phyloP scores from a whole-genome alignment of 2,329 filamentous ascomycete genomes.

The Xylariaceae sp. region DNA sequence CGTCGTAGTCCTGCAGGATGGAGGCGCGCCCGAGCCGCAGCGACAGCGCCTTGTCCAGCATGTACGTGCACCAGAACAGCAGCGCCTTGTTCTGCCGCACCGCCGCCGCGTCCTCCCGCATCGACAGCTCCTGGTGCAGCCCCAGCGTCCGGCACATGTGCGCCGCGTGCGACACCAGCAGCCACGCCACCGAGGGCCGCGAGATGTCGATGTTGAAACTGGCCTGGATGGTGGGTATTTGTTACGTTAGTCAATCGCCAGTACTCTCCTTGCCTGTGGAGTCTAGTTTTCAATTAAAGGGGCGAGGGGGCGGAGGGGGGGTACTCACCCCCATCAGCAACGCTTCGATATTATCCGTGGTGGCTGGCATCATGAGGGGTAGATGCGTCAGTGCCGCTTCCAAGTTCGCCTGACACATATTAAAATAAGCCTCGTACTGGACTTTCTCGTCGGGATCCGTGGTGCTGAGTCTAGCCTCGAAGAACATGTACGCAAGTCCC shows the following conservation, averaged over 20 bases:
- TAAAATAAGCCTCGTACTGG: constrained; percentile 30
- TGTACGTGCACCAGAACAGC: constrained; percentile 62
- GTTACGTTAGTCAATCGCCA: constrained; percentile 9
- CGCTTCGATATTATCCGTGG: constrained; percentile 51
- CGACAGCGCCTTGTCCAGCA: constrained; percentile 57
- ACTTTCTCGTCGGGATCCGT: constrained; percentile 30
- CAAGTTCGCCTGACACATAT: constrained; percentile 37
- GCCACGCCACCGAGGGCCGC: constrained; percentile 37
- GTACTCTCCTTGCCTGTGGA: not conserved
- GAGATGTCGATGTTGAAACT: constrained; percentile 36
- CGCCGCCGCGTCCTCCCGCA: constrained; percentile 30
- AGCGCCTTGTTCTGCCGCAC: constrained; percentile 39
- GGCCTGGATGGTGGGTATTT: constrained; percentile 7
- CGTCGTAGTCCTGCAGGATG: constrained; percentile 60
- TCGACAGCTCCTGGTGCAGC: constrained; percentile 36
- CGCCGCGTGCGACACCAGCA: constrained; percentile 34
- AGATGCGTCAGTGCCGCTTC: constrained; percentile 41
- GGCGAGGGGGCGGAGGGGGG: too few relatives aligned
- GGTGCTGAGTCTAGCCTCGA: constrained; percentile 33
- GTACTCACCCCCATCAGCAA: constrained; percentile 48
- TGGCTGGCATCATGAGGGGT: constrained; percentile 51
- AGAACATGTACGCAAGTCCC: constrained; percentile 38
- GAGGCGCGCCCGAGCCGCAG: constrained; percentile 57
- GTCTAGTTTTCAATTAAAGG: not conserved
- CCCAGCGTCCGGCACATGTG: constrained; percentile 40